A percentile compares a stretch with the other conserved stretches of the same genome.
phyloP scores from a whole-genome alignment of 2,329 filamentous ascomycete species.

The Stagonosporopsis rhizophila region DNA sequence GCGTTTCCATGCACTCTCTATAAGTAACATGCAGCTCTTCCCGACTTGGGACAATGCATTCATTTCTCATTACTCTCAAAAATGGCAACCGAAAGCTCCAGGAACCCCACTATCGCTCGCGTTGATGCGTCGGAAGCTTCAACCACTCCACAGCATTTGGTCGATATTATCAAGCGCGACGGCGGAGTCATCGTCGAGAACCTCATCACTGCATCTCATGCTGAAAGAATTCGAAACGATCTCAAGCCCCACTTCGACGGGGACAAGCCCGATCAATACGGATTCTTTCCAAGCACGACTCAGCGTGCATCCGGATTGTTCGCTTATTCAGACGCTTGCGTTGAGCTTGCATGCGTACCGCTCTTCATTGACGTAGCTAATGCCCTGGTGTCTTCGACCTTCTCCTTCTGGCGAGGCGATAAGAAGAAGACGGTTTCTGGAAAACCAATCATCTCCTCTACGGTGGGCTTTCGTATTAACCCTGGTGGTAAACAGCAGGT shows the following conservation, averaged over 20 bases:
- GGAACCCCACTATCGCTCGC: background rate
- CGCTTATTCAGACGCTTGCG: background rate
- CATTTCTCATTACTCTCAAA: background rate
- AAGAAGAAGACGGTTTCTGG: background rate
- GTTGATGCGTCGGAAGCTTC: background rate
- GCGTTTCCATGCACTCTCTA: background rate
- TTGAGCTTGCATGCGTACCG: constrained; percentile 1
- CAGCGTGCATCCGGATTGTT: constrained; percentile 1
- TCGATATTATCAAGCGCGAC: constrained; percentile 1
- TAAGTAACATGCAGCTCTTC: background rate
- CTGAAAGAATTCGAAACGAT: background rate
- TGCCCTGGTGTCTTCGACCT: background rate
- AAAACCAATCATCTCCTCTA: constrained; percentile 1
- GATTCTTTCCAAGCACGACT: constrained; percentile 3
- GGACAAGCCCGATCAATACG: constrained; percentile 1
- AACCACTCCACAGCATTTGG: background rate
- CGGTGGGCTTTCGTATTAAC: constrained; percentile 1
- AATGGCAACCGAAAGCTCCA: background rate
- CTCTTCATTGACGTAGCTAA: background rate
- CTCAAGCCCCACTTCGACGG: constrained; percentile 2
- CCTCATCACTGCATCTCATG: background rate
- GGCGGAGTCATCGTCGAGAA: constrained; percentile 1
- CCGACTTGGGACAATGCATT: background rate
- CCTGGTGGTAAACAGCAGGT: constrained; percentile 2
- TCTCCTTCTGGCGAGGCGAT: constrained; percentile 1